Evolutionary conservation across 768 basidiomycete species (phyloP).

Genomic region (Phanerochaete carnosa): DNA sequence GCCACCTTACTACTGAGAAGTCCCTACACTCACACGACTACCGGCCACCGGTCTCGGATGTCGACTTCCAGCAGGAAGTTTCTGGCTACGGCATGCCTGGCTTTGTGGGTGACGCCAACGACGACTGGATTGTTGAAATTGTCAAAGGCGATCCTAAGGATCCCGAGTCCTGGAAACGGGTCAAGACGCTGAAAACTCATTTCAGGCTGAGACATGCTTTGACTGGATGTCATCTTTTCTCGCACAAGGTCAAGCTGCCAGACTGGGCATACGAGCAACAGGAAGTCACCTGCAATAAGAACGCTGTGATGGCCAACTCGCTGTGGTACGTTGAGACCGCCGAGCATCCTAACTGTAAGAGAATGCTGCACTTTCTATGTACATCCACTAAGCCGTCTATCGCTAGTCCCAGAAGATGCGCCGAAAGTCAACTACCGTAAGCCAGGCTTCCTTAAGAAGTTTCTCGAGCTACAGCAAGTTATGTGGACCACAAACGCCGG

Average conservation of each 20-base stretch:
- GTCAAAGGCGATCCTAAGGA: slow-evolving; percentile 64
- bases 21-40: slow-evolving; percentile 93
- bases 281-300: slow-evolving; percentile 99
- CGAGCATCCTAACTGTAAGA: slow-evolving; percentile 67
- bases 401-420: slow-evolving; percentile 64
- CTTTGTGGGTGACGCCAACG: slow-evolving; percentile 86
- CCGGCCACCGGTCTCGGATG: slow-evolving; percentile 93
- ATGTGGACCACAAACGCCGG: slow-evolving; percentile 99
- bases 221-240: slow-evolving; percentile 95
- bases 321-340: slow-evolving; percentile 94
- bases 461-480: slow-evolving; percentile 86
- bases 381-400: background rate
- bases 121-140: slow-evolving; percentile 91
- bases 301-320: slow-evolving; percentile 85
- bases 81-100: slow-evolving; percentile 89
- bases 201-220: slow-evolving; percentile 83
- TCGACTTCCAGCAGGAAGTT: slow-evolving; percentile 99
- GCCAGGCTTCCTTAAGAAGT: slow-evolving; percentile 90
- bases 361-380: background rate
- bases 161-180: slow-evolving; percentile 59
- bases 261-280: slow-evolving; percentile 99
- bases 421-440: slow-evolving; percentile 84
- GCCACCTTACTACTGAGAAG: slow-evolving; percentile 78
- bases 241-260: slow-evolving; percentile 95
- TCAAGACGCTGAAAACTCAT: slow-evolving; percentile 76